Evolutionary conservation across 192 early-diverging fungal genomes (phyloP), one percentile per base, ranked within the genome.

Genomic region (Gaertneriomyces sp.): DNA sequence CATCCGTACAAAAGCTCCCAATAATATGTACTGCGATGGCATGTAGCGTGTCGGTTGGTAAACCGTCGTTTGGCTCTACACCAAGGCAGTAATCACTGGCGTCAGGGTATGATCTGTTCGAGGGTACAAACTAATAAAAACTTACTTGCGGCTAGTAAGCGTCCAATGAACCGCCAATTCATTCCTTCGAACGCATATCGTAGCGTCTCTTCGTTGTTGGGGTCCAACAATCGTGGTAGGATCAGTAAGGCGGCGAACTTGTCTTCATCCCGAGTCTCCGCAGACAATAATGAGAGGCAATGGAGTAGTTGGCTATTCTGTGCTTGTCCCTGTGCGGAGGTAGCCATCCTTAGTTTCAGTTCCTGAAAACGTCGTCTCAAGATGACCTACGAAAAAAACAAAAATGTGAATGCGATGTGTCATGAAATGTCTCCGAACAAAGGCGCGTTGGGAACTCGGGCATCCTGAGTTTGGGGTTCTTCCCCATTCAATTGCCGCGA

Each of bases 241-340:
- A 84, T 45, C 33, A 80, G 68, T 54, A 84, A 64, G 0, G 71
- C 82, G 5, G 78, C 80, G 60, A 84, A 84, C 19, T 81, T 84
- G 1, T 71, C 72, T 16, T 81, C 79, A 49, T 84, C 82, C 4
- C 73, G 64, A 7, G 70, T 54, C 25, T 61, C 60, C n/a, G 75
- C 63, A 14, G 45, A 38, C 11, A 84, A 61, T 16, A 84, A 54
- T 6, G 61, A 43, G 4, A 84, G 60, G 56, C 79, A 81, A 10
- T 73, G 45, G 25, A n/a, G 10, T 44, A 69, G 50, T 43, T 69
- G 68, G 25, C 25, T 33, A 33, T 33, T 33, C 25, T 33, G 25
- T 33, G 25, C 2, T 33, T 33, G 25, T 33, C 25, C 25, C 2
- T 33, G 25, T 33, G 0, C 25, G 25, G 25, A 0, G 25, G 25